Percentiles rank a stretch among this genome's conserved stretches.
Evolutionary conservation across 2,329 filamentous ascomycete species (phyloP).

Genomic region (Hypomyces perniciosus): DNA sequence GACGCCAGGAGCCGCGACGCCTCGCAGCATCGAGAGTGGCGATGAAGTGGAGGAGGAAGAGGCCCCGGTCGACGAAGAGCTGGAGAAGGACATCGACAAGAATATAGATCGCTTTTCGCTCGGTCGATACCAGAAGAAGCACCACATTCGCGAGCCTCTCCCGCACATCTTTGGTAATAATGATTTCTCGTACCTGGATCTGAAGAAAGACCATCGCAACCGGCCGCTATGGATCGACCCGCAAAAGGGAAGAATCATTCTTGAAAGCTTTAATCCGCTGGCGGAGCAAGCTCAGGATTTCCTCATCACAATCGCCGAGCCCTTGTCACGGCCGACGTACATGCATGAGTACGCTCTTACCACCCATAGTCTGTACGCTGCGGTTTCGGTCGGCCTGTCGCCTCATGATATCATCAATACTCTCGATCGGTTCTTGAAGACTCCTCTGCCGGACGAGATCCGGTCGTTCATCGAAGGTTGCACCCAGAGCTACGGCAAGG

Average conservation of each 20-base stretch:
- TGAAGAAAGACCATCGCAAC: conserved; percentile 85
- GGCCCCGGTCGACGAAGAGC: conserved; percentile 43
- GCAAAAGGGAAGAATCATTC: conserved; percentile 75
- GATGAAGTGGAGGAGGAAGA: conserved; percentile 49
- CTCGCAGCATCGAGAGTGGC: conserved; percentile 50
- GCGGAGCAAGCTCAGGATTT: conserved; percentile 88
- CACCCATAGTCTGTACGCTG: conserved; percentile 88
- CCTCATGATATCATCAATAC: conserved; percentile 86
- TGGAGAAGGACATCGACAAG: conserved; percentile 50
- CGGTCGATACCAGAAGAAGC: conserved; percentile 44
- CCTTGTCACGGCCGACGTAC: conserved; percentile 79
- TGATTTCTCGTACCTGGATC: conserved; percentile 75
- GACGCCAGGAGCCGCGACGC: conserved; percentile 55
- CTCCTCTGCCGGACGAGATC: conserved; percentile 74
- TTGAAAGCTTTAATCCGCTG: conserved; percentile 89
- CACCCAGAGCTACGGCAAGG: conserved; percentile 88
- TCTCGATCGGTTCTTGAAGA: conserved; percentile 84
- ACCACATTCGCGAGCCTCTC: conserved; percentile 38
- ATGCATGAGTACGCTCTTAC: conserved; percentile 93
- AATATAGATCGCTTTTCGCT: conserved; percentile 56
- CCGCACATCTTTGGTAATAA: conserved; percentile 41
- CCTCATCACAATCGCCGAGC: conserved; percentile 91
- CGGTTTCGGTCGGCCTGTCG: conserved; percentile 87
- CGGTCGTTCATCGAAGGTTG: conserved; percentile 71
- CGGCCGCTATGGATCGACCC: conserved; percentile 94